Conservation (phyloP, 495 filamentous ascomycete species). For the Penicillium goetzii region DNA sequence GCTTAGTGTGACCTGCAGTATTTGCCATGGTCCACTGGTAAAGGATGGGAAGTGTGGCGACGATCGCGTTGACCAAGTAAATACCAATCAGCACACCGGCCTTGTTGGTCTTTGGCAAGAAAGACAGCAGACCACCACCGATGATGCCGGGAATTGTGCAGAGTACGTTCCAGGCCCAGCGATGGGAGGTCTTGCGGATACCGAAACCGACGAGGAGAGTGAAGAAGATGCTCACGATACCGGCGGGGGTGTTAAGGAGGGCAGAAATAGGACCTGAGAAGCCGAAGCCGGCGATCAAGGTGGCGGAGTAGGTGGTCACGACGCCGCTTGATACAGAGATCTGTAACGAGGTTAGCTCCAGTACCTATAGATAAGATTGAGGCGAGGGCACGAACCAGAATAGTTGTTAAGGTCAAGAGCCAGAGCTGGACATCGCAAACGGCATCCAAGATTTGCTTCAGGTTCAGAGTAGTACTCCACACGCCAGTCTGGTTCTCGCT, state of each 20-base stretch:
- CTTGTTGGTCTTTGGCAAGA: slow-evolving; percentile 50
- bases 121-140: slow-evolving; percentile 64
- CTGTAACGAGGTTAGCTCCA: slow-evolving; percentile 14
- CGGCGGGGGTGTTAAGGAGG: slow-evolving; percentile 67
- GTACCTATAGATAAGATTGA: not conserved
- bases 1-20: slow-evolving; percentile 53
- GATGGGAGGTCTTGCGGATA: slow-evolving; percentile 47
- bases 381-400: slow-evolving; percentile 25
- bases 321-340: slow-evolving; percentile 62
- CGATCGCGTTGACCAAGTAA: slow-evolving; percentile 63
- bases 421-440: slow-evolving; percentile 41
- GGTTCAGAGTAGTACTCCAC: slow-evolving; percentile 47
- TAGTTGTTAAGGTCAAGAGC: slow-evolving; percentile 42
- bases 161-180: slow-evolving; percentile 54
- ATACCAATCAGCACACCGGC: slow-evolving; percentile 62
- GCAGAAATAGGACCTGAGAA: slow-evolving; percentile 57
- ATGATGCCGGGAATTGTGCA: slow-evolving; percentile 55
- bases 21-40: slow-evolving; percentile 56
- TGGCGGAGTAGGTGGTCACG: slow-evolving; percentile 64
- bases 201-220: slow-evolving; percentile 57
- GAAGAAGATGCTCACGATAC: slow-evolving; percentile 59
- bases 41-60: slow-evolving; percentile 46
- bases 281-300: slow-evolving; percentile 59
- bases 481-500: slow-evolving; percentile 63
- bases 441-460: slow-evolving; percentile 38